phyloP scores from a whole-genome alignment of 2,329 filamentous ascomycete genomes.

The Zymoseptoria passerinii region DNA sequence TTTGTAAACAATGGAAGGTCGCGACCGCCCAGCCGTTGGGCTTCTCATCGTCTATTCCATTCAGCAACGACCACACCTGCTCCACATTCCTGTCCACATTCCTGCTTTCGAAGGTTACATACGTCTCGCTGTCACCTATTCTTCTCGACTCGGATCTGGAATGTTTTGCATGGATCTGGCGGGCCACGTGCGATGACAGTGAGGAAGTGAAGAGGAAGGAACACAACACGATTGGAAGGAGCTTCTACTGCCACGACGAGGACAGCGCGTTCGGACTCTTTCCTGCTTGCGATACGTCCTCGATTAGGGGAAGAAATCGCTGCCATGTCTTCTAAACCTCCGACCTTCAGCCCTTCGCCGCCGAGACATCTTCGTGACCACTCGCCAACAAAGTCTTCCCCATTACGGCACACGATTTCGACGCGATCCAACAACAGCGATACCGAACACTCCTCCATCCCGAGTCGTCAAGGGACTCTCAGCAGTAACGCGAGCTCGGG shows the following conservation, averaged over 20 bases:
- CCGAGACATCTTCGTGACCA: slow-evolving; percentile 25
- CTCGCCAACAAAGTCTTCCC: slow-evolving; percentile 27
- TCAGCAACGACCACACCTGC: not conserved
- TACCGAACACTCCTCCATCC: slow-evolving; percentile 22
- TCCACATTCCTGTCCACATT: not conserved
- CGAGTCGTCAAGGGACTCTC: slow-evolving; percentile 22
- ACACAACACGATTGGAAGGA: not conserved
- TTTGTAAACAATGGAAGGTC: not conserved
- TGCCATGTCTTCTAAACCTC: slow-evolving; percentile 19
- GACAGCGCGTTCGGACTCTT: not conserved
- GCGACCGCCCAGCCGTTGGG: not conserved
- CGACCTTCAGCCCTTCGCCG: slow-evolving; percentile 22
- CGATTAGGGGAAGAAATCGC: not conserved
- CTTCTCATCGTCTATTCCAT: not conserved
- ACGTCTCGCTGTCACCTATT: not conserved
- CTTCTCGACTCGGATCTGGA: not conserved
- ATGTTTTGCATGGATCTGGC: not conserved
- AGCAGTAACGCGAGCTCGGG: slow-evolving; percentile 25
- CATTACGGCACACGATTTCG: slow-evolving; percentile 28
- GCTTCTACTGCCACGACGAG: not conserved
- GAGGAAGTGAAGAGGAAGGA: not conserved
- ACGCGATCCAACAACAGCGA: slow-evolving; percentile 28
- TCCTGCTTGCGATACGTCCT: not conserved
- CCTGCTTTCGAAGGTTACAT: not conserved
- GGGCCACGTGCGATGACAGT: not conserved